These are phyloP conservation scores for Ricinus communis DNA, from an alignment of 345 rosid genomes.

Conservation along the genomic window DNA sequence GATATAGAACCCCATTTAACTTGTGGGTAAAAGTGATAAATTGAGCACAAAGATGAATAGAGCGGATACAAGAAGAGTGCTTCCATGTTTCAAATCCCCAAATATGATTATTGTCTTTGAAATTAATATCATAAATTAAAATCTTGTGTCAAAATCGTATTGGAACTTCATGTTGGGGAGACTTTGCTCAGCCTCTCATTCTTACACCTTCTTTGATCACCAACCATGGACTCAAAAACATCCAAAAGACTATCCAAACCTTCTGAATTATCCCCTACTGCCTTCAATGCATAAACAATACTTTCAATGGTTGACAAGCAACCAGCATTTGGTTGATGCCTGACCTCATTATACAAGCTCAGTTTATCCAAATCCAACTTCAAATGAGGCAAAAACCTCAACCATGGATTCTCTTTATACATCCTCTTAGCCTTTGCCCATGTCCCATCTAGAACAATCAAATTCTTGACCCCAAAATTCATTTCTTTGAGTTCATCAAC, in stretches of 20 bases:
- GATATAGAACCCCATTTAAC: too few species aligned
- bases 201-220: conserved; percentile 68
- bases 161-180: conserved; percentile 9
- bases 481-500: conserved; percentile 44
- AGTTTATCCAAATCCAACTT: conserved; percentile 54
- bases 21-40: too few species aligned
- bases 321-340: conserved; percentile 74
- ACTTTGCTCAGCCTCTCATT: conserved; percentile 44
- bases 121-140: too few species aligned
- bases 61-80: too few species aligned
- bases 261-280: conserved; percentile 44
- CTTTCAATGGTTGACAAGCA: conserved; percentile 83
- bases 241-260: conserved; percentile 62
- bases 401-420: conserved; percentile 85
- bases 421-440: conserved; percentile 82
- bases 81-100: too few species aligned
- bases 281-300: conserved; percentile 64
- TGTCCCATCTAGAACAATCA: conserved; percentile 86
- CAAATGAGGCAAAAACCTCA: conserved; percentile 73
- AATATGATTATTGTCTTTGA: too few species aligned
- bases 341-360: conserved; percentile 72
- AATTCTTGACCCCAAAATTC: conserved; percentile 49
- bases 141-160: not conserved
- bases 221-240: conserved; percentile 79
- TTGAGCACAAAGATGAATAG: too few species aligned